phyloP scores from a whole-genome alignment of 2,329 filamentous ascomycete genomes.

The Emergomyces orientalis region DNA sequence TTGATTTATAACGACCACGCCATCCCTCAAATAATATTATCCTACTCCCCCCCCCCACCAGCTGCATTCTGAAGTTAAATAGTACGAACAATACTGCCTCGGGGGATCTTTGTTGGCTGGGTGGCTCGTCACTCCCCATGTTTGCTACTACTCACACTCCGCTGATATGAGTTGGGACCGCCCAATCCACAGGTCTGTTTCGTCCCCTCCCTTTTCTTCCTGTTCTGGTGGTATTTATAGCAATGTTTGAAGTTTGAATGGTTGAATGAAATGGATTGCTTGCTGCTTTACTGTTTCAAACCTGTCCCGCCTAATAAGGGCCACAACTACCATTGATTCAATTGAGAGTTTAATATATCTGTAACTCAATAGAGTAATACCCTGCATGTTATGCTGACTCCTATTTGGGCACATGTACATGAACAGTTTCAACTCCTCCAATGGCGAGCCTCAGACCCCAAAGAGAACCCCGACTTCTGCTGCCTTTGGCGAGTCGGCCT shows the following conservation, averaged over 20 bases:
- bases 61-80: background rate
- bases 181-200: slow-evolving; percentile 39
- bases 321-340: background rate
- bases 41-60: no score
- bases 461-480: slow-evolving; percentile 36
- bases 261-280: background rate
- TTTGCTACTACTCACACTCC: slow-evolving; percentile 26
- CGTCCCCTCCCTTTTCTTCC: slow-evolving; percentile 9
- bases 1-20: background rate
- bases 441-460: slow-evolving; percentile 40
- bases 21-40: background rate
- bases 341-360: background rate
- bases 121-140: slow-evolving; percentile 27
- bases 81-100: background rate
- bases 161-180: slow-evolving; percentile 42
- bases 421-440: slow-evolving; percentile 39
- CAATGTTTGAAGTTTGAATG: background rate
- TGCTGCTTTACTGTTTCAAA: background rate
- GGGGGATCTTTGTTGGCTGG: slow-evolving; percentile 23
- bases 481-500: slow-evolving; percentile 31
- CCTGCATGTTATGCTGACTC: slow-evolving; percentile 21
- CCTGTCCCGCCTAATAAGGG: background rate
- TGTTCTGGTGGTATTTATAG: background rate
- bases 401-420: slow-evolving; percentile 20
- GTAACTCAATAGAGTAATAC: background rate